Evolutionary conservation across 106 monocot species (phyloP).

Genomic region (Dendrobium officinale): DNA sequence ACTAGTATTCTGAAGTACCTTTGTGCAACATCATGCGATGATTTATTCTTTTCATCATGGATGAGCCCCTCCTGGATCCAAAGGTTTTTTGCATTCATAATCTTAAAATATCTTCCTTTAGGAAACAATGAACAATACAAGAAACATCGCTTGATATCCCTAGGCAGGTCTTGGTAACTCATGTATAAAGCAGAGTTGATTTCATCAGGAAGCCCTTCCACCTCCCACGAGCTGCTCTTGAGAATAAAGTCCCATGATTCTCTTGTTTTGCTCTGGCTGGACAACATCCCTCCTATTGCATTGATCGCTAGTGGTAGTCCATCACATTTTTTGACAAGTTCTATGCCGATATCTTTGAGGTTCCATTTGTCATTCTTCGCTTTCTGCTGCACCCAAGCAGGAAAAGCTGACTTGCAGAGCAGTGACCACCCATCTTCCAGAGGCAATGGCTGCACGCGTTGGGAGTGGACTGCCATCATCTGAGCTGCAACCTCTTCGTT

Average conservation of each 20-base stretch:
- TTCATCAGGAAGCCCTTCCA: background rate
- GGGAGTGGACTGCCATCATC: conserved; percentile 6
- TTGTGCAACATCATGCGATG: background rate
- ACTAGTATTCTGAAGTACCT: conserved; percentile 3
- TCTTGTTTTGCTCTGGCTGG: background rate
- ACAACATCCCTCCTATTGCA: conserved; percentile 2
- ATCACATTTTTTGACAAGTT: conserved; percentile 15
- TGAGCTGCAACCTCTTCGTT: background rate
- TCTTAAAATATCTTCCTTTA: background rate
- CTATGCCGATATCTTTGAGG: background rate
- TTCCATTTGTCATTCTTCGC: background rate
- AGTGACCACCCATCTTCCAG: conserved; percentile 12
- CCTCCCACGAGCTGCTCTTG: background rate
- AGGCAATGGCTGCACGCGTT: background rate
- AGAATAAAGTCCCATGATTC: conserved; percentile 9
- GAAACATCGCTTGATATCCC: conserved; percentile 17
- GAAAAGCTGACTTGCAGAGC: background rate
- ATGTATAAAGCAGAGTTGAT: conserved; percentile 6
- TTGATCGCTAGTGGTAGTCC: conserved; percentile 20
- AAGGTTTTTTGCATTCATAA: background rate
- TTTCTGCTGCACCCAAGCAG: no score
- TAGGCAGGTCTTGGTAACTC: conserved; percentile 14
- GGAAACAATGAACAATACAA: conserved; percentile 26
- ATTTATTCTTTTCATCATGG: background rate
- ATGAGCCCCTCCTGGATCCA: conserved; percentile 9